phyloP scores from a whole-genome alignment of 306 rosid species.

The Mimosa pudica region DNA sequence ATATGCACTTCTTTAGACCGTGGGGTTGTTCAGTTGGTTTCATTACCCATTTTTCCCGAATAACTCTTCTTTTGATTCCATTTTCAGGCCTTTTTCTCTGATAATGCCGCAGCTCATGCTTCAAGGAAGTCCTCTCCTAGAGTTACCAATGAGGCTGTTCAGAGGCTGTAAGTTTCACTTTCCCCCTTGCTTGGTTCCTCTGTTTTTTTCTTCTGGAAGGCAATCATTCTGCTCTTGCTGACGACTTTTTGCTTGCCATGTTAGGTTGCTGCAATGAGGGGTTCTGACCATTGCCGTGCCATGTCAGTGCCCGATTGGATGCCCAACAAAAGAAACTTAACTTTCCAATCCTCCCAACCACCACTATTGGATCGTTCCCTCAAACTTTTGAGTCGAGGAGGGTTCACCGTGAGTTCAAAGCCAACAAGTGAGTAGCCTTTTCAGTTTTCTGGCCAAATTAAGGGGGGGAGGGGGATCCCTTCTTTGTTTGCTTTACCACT shows the following conservation, averaged over 20 bases:
- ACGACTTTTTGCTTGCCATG: constrained; percentile 27
- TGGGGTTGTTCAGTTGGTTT: constrained; percentile 3
- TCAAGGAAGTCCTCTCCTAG: constrained; percentile 85
- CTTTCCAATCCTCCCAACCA: constrained; percentile 87
- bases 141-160: constrained; percentile 77
- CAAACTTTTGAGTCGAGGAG: constrained; percentile 84
- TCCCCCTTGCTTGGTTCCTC: neutral
- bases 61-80: constrained; percentile 24
- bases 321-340: constrained; percentile 88
- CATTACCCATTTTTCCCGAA: constrained; percentile 6
- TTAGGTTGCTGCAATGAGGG: constrained; percentile 88
- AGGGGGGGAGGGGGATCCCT: neutral
- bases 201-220: neutral
- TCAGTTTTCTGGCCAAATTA: neutral
- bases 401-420: constrained; percentile 92
- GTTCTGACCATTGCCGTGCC: constrained; percentile 83
- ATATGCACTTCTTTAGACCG: neutral
- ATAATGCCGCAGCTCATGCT: constrained; percentile 65
- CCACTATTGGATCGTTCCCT: constrained; percentile 93
- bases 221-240: constrained; percentile 22
- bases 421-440: constrained; percentile 60
- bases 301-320: constrained; percentile 78
- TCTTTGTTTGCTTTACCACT: constrained; percentile 21
- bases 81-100: constrained; percentile 64
- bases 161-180: constrained; percentile 72